Base-by-base conservation (phyloP, 345 rosid genomes). In the Ailanthus altissimus region DNA sequence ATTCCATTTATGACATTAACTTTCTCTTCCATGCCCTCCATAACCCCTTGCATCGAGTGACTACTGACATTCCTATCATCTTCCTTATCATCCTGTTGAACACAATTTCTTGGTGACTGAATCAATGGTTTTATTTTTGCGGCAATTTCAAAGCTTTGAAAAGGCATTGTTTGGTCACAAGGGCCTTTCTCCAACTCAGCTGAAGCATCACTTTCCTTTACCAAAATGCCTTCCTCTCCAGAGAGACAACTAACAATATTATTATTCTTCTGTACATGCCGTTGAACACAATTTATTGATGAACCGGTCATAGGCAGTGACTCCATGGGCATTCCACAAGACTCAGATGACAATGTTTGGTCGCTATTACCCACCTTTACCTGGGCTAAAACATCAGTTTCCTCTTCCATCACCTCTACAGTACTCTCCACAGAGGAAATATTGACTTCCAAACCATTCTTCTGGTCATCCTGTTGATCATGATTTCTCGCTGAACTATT, bases 211-310 rank as follows among this genome's bases (percentile, higher is more conserved):
- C 54, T 73, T 68, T 58, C 58, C 59, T 50, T 80, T 79, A 78
- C 81, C 73, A 67, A 26, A 67, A 42, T 50, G 45, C 77, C 78
- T 67, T 73, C 78, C 40, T 73, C 80, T 23, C 49, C 76, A 67
- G 74, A 50, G 65, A 68, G 36, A 70, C 23, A 54, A 70, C 28
- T 54, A 76, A 74, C 54, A 66, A 67, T 62, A 56, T 64, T 77
- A 32, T 62, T 78, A 78, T 63, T 67, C 78, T 77, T 73, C 66
- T 43, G 50, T 72, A 51, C 85, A 75, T 28, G 51, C 79, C 72
- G 79, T 47, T 66, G 15, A 67, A 57, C 57, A 58, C 49, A 14
- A 45, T 67, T 53, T 43, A 46, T 72, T 9, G 43, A 26, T 77
- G 67, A 67, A 74, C 53, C 47, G 57, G 46, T 54, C 69, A 16